Evolutionary conservation across 192 early-diverging fungal species (phyloP), one percentile per base, ranked within the genome.

Genomic region (Podila clonocystis): DNA sequence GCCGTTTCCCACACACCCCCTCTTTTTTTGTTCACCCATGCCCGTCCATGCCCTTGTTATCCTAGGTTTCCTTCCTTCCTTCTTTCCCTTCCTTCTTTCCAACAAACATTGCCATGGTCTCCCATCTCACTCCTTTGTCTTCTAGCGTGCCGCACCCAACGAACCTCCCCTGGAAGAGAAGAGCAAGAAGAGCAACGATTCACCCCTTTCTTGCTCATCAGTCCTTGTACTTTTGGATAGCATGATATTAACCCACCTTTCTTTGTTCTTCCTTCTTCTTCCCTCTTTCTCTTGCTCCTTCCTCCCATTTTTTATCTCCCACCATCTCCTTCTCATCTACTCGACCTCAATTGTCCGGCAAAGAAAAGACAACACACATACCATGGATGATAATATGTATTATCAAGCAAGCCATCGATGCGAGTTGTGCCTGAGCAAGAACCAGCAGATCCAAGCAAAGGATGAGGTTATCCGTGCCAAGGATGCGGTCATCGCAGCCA

Each of bases 381-480:
- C 20, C 20, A 55, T 55, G 52, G 24, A 8, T 9, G n/a, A 48
- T 36, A 28, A 33, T 13, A 9, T 30, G 28, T 8, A 34, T 50
- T 55, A 24, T 6, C 73, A 36, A 29, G 48, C 33, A 20, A 48
- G 50, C 26, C 55, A 19, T 7, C 55, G 62, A 26, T 76, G 68
- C 36, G 52, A 55, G 63, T 62, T 70, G 15, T 77, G 68, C 31
- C 55, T 64, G 57, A 71, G 67, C 49, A 70, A 70, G 38, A 61
- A 70, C 48, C 67, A 76, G 26, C 67, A 70, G 31, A 70, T 76
- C 45, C 33, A 60, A 22, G 67, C 58, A 9, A 77, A 71, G 24
- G 75, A 77, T 29, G 68, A 77, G 17, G 74, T 70, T 15, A 76
- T 76, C 28, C 67, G 68, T 20, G 74, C 74, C 66, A 75, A 75